phyloP scores from a whole-genome alignment of 176 grass and related monocot species.

The Eleusine indica region DNA sequence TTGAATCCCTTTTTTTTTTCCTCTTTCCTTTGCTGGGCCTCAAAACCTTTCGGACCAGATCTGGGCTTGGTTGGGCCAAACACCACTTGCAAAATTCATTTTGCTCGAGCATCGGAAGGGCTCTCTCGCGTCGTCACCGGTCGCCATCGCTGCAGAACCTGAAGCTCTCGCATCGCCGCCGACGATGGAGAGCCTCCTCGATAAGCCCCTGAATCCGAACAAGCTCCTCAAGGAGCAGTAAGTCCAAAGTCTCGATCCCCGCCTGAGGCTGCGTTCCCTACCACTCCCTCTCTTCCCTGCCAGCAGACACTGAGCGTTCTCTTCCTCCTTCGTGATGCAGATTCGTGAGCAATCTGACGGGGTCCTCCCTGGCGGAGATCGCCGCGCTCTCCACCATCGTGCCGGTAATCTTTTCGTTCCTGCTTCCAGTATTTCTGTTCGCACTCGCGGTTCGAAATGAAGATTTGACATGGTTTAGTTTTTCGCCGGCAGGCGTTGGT shows the following conservation, averaged over 20 bases:
- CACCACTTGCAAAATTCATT: not conserved
- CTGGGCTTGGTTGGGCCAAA: not conserved
- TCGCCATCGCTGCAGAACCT: too few relatives aligned
- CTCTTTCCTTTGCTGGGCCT: not conserved
- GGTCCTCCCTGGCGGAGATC: slow-evolving; percentile 73
- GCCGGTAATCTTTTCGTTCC: slow-evolving; percentile 45
- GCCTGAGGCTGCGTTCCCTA: not conserved
- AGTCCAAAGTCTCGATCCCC: not conserved
- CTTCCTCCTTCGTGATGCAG: slow-evolving; percentile 34
- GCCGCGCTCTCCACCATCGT: slow-evolving; percentile 73
- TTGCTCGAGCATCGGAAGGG: not conserved
- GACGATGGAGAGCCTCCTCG: slow-evolving; percentile 43
- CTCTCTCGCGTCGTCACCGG: too few relatives aligned
- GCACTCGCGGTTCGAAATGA: not conserved
- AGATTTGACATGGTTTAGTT: slow-evolving; percentile 16
- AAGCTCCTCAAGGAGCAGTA: slow-evolving; percentile 78
- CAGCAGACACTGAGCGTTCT: not conserved
- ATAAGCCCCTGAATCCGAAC: slow-evolving; percentile 56
- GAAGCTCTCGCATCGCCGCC: not conserved
- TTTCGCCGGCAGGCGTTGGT: slow-evolving; percentile 59
- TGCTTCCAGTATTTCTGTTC: not conserved
- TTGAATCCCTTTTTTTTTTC: not conserved
- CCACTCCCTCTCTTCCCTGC: not conserved
- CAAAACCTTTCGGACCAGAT: not conserved
- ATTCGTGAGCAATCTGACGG: slow-evolving; percentile 78